Evolutionary conservation across 495 filamentous ascomycete genomes (phyloP), one percentile per base, ranked within the genome.

Genomic region (Hypoxylon subgilvum): DNA sequence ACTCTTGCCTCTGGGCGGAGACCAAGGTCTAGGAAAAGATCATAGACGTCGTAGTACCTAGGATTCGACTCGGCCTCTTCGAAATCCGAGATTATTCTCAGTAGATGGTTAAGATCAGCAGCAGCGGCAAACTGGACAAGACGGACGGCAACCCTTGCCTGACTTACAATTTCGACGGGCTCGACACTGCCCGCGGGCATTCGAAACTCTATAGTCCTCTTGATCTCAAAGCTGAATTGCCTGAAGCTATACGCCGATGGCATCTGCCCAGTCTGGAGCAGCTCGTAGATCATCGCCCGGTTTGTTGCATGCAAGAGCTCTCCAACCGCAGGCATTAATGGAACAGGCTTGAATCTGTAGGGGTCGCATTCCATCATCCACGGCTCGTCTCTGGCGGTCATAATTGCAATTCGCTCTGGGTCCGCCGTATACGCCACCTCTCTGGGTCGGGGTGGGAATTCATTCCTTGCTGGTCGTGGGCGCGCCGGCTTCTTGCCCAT

Each of bases 161-260:
- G 43, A 3, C 49, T 47, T 2, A 68, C 30, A 2, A 68, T 46
- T 21, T 45, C 50, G 6, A 35, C 45, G 0, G 57, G 7, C 2
- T 66, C 54, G 3, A 63, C 16, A 0, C 46, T 62, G 6, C 44
- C 23, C 1, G 62, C 57, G 9, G 52, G 22, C 19, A 62, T 61
- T 7, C 66, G 54, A 14, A 68, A 66, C 38, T 68, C 66, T 5
- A 68, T 48, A 1, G 66, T 68, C 1, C 61, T 48, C 36, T 62
- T 66, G 0, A 0, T 0, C 0, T 25, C 8, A 1, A 0, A 1
- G 0, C 1, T 0, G 5, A 59, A 39, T 0, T 19, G 4, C 0
- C 10, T 0, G 13, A 67, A 67, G 23, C 9, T 52, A 9, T 61
- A 67, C 0, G 55, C 42, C 3, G 41, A 25, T 14, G 56, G 16